phyloP scores from a whole-genome alignment of 257 asterid genomes.

The Dorcoceras hygrometricum region DNA sequence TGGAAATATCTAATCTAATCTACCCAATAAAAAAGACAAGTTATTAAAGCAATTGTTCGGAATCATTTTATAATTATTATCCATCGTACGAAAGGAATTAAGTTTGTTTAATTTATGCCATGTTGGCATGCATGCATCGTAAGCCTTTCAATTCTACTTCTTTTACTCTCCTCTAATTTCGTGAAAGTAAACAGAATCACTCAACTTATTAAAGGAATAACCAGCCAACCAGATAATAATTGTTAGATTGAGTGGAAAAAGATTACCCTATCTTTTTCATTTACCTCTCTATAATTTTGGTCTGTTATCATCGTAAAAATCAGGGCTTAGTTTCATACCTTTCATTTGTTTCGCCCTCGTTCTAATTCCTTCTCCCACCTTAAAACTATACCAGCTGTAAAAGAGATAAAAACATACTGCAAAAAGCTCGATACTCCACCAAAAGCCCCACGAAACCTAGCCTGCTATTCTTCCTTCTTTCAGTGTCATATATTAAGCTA shows the following conservation, averaged over 20 bases:
- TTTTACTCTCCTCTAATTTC: conserved; percentile 34
- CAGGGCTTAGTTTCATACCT: too few relatives aligned
- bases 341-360: neutral
- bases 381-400: neutral
- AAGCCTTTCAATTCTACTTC: conserved; percentile 17
- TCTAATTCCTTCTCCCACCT: neutral
- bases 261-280: neutral
- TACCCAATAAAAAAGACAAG: too few relatives aligned
- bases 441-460: neutral
- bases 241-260: conserved; percentile 36
- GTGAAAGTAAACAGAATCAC: conserved; percentile 50
- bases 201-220: conserved; percentile 49
- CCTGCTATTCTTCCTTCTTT: neutral
- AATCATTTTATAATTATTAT: conserved; percentile 6
- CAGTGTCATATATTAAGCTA: neutral
- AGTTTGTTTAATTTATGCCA: conserved; percentile 4
- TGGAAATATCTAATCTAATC: too few relatives aligned
- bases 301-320: too few relatives aligned
- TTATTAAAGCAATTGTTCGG: conserved; percentile 2
- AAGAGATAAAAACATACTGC: neutral
- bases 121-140: conserved; percentile 10
- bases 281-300: neutral
- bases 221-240: conserved; percentile 14
- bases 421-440: neutral
- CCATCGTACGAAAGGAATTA: conserved; percentile 30